Conservation (phyloP, 768 basidiomycete species). For the Cystobasidium onofrii region DNA sequence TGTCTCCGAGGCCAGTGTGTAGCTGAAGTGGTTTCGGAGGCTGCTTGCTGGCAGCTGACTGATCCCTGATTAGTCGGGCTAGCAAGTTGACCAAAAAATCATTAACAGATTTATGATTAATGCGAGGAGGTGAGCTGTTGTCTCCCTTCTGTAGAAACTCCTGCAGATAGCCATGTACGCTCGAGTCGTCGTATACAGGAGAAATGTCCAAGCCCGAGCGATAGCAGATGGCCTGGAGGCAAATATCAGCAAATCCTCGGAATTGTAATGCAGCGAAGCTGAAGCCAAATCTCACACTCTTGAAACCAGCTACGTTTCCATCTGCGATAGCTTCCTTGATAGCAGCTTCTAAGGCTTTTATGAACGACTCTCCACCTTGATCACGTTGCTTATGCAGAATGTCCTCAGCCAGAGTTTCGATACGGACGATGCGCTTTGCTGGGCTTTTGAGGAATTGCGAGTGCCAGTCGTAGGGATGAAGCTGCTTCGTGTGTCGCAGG, state of each 20-base stretch:
- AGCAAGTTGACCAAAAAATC: slow-evolving; percentile 1
- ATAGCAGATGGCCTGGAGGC: not conserved
- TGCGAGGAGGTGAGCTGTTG: not conserved
- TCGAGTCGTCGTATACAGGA: not conserved
- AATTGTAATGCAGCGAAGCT: not conserved
- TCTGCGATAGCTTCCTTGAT: not conserved
- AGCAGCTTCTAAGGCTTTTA: not conserved
- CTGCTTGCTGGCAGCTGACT: not conserved
- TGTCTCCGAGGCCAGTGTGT: slow-evolving; percentile 8
- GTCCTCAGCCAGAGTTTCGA: slow-evolving; percentile 18
- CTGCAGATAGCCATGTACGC: not conserved
- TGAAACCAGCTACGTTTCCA: not conserved
- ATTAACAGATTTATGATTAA: not conserved
- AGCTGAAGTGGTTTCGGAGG: slow-evolving; percentile 2
- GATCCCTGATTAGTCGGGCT: not conserved
- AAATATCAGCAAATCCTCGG: not conserved
- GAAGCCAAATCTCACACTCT: not conserved
- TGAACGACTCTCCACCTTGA: not conserved
- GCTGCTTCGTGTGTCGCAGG: not conserved
- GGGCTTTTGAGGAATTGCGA: slow-evolving; percentile 3
- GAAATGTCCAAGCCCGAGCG: not conserved
- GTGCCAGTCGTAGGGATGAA: slow-evolving; percentile 9
- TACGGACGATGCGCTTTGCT: not conserved
- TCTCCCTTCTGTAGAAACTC: not conserved
- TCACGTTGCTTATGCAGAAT: not conserved